A percentile compares a stretch with the other conserved stretches of the same genome.
Evolutionary conservation across 495 filamentous ascomycete species (phyloP).

Genomic region (Hyaloscypha variabilis): DNA sequence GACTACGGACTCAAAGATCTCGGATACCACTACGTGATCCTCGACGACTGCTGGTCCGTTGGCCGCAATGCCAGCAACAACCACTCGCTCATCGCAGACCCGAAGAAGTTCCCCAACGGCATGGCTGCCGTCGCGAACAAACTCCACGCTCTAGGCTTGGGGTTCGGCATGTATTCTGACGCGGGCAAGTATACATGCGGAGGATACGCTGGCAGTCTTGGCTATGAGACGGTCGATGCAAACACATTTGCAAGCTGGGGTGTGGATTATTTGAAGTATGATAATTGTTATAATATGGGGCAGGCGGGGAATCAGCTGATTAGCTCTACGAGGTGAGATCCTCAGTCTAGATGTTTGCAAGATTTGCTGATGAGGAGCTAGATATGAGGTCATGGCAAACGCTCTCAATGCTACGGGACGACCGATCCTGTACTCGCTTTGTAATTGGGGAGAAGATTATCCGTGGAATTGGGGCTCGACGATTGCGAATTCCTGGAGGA

Average conservation of each 20-base stretch:
- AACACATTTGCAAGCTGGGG: slow-evolving; percentile 65
- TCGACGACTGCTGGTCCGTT: slow-evolving; percentile 68
- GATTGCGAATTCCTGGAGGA: slow-evolving; percentile 61
- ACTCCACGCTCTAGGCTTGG: slow-evolving; percentile 62
- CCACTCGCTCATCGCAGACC: slow-evolving; percentile 55
- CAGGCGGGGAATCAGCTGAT: slow-evolving; percentile 50
- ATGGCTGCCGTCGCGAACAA: slow-evolving; percentile 59
- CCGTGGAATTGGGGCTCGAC: slow-evolving; percentile 59
- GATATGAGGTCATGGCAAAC: slow-evolving; percentile 62
- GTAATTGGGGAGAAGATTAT: slow-evolving; percentile 48
- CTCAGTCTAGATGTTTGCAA: too few species aligned
- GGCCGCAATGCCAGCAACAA: slow-evolving; percentile 49
- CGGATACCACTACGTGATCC: slow-evolving; percentile 69
- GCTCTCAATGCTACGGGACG: slow-evolving; percentile 56
- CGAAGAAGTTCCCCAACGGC: slow-evolving; percentile 62
- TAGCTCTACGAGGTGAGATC: slow-evolving; percentile 36
- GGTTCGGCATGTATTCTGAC: slow-evolving; percentile 67
- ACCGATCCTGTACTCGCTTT: slow-evolving; percentile 67
- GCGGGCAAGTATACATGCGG: slow-evolving; percentile 67
- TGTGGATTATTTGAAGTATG: slow-evolving; percentile 74
- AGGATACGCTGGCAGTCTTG: slow-evolving; percentile 61
- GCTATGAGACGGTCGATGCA: slow-evolving; percentile 65
- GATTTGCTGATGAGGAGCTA: slow-evolving; percentile 32
- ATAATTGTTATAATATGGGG: slow-evolving; percentile 65
- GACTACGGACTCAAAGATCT: slow-evolving; percentile 58